Base-by-base conservation (phyloP, 164 flowering plant genomes). In the Kalanchoe fedtschenkoi region DNA sequence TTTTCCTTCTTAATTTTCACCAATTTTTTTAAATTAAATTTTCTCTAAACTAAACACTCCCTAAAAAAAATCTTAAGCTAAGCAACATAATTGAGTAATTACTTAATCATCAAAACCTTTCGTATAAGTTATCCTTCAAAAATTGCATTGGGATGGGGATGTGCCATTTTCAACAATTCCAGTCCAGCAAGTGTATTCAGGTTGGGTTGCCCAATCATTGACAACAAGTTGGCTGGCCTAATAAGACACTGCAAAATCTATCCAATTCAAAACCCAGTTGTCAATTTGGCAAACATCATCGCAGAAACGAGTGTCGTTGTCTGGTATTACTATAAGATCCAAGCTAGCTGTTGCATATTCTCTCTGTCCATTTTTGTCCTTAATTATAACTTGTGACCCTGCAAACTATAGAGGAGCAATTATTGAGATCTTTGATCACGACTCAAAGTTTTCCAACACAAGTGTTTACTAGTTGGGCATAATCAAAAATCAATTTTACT, bases 231-330 rank as follows among this genome's bases (percentile, higher is more conserved):
- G 26, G 22, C 24, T 44, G 19, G 51, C 51, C 51, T 44, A 44
- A 44, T 24, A 44, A 44, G 51, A 19, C 51, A 44, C 51, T 17
- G 24, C 51, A 44, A 19, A n/a, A 44, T 44, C 51, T 19, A 44
- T 44, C 21, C 51, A 17, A 44, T n/a, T 3, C 8, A 5, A n/a
- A 19, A 44, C 51, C 51, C 51, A 44, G n/a, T 44, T 44, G 51
- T 22, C 51, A 44, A 44, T 44, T 44, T 44, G 51, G 51, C 51
- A 44, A 44, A n/a, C 51, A 44, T 44, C 51, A 44, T 44, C n/a
- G n/a, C n/a, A 19, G 51, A 44, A 44, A 44, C 16, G 51, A 17
- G n/a, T 44, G 26, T 44, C 51, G 22, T 8, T 44, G 9, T 6
- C 51, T 15, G 19, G 24, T 44, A 17, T 22, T 44, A 44, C 51